Conservation (phyloP, 768 basidiomycete genomes). For the Tulasnella sp. region DNA sequence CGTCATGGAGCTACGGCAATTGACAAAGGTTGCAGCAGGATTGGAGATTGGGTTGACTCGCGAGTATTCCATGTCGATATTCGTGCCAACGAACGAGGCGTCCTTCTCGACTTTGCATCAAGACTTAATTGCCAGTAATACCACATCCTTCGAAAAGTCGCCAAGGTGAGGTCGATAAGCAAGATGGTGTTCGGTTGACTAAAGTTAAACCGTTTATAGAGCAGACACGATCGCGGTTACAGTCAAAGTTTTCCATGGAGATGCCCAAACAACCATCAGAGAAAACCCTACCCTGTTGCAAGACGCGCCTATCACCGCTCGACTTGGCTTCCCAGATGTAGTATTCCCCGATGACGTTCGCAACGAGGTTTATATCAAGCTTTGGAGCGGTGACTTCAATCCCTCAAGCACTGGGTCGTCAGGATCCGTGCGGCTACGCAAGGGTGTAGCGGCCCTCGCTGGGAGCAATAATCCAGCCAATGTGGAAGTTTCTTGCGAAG, state of each 20-base stretch:
- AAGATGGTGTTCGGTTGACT: constrained; percentile 8
- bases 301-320: constrained; percentile 77
- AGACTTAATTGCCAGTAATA: constrained; percentile 81
- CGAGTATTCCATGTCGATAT: constrained; percentile 89
- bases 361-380: constrained; percentile 94
- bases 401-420: constrained; percentile 50
- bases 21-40: constrained; percentile 68
- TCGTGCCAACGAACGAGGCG: constrained; percentile 76
- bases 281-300: constrained; percentile 85
- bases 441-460: constrained; percentile 36
- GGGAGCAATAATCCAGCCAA: constrained; percentile 61
- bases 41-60: constrained; percentile 63
- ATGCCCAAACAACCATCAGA: constrained; percentile 67
- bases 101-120: constrained; percentile 94
- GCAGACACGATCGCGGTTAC: constrained; percentile 87
- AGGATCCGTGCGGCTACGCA: constrained; percentile 47
- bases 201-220: constrained; percentile 49
- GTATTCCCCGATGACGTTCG: constrained; percentile 91
- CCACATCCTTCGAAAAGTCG: constrained; percentile 81
- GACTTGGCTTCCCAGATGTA: constrained; percentile 94
- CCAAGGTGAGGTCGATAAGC: constrained; percentile 57
- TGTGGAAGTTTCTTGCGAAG: constrained; percentile 90
- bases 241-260: constrained; percentile 86
- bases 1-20: constrained; percentile 79
- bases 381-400: constrained; percentile 91